Evolutionary conservation across 805 yeast species (phyloP).

Genomic region (Ogataea nitratoaversa): DNA sequence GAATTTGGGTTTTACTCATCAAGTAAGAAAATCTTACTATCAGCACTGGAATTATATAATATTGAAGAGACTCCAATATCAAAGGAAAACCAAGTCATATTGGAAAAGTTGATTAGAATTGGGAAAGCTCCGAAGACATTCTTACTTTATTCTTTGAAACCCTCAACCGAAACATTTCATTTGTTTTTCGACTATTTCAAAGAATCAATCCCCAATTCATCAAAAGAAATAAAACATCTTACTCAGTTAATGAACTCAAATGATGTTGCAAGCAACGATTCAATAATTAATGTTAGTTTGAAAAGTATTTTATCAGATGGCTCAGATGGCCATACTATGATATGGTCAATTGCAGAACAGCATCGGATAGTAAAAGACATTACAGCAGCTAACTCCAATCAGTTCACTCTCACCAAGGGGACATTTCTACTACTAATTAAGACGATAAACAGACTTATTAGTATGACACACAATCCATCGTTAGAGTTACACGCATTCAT

Average conservation of each 20-base stretch:
- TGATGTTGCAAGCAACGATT: not conserved
- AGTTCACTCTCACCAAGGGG: too few relatives aligned
- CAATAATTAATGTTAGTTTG: not conserved
- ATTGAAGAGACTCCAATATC: not conserved
- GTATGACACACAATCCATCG: too few relatives aligned
- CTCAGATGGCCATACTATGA: too few relatives aligned
- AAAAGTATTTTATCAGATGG: not conserved
- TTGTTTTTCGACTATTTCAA: constrained; percentile 6
- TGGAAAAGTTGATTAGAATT: not conserved
- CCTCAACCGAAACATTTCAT: not conserved
- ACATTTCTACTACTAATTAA: too few relatives aligned
- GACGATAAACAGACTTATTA: too few relatives aligned
- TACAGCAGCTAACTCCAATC: too few relatives aligned
- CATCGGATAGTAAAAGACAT: too few relatives aligned
- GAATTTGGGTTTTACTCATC: constrained; percentile 2
- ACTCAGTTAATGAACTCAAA: constrained; percentile 3
- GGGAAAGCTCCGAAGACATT: constrained; percentile 3
- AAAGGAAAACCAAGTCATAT: not conserved
- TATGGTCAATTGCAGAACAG: too few relatives aligned
- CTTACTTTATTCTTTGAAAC: not conserved
- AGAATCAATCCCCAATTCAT: not conserved
- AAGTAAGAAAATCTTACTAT: not conserved
- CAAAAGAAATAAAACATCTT: constrained; percentile 1
- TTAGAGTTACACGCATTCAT: too few relatives aligned
- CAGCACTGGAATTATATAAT: not conserved